phyloP scores from a whole-genome alignment of 176 grass and related monocot genomes.

The Avena insularis region DNA sequence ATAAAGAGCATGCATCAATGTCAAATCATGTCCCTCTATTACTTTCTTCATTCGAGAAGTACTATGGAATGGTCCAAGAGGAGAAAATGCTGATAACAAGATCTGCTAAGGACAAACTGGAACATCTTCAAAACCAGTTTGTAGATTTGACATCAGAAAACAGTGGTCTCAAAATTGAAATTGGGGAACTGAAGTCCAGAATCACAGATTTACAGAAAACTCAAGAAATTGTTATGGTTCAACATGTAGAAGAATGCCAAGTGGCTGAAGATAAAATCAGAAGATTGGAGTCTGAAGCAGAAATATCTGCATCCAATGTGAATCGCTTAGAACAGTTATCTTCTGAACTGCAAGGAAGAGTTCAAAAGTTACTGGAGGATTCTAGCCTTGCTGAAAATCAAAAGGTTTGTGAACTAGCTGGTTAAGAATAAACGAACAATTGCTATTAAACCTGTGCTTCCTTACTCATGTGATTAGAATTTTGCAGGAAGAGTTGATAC shows the following conservation, averaged over 20 bases:
- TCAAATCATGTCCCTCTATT: conserved; percentile 59
- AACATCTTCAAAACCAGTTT: conserved; percentile 65
- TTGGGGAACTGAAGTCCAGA: conserved; percentile 66
- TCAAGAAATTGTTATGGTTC: conserved; percentile 88
- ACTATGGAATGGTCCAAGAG: conserved; percentile 65
- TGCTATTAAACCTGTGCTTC: conserved; percentile 26
- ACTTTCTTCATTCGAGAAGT: conserved; percentile 67
- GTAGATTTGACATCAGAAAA: conserved; percentile 63
- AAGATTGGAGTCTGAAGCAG: conserved; percentile 73
- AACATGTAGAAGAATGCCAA: conserved; percentile 90
- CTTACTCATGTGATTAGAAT: conserved; percentile 42
- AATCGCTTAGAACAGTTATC: conserved; percentile 57
- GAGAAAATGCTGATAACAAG: conserved; percentile 63
- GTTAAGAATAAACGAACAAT: conserved; percentile 26
- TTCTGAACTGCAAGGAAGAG: conserved; percentile 73
- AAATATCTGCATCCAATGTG: conserved; percentile 66
- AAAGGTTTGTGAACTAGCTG: conserved; percentile 60
- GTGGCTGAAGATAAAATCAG: conserved; percentile 79
- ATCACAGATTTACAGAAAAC: conserved; percentile 80
- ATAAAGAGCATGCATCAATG: conserved; percentile 70
- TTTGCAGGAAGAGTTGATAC: conserved; percentile 72
- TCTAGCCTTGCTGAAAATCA: conserved; percentile 67
- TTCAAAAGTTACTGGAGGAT: conserved; percentile 69
- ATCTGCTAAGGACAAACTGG: conserved; percentile 67
- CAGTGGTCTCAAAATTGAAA: conserved; percentile 63